Evolutionary conservation across 2,329 filamentous ascomycete genomes (phyloP).

Genomic region (Neobulgaria alba): DNA sequence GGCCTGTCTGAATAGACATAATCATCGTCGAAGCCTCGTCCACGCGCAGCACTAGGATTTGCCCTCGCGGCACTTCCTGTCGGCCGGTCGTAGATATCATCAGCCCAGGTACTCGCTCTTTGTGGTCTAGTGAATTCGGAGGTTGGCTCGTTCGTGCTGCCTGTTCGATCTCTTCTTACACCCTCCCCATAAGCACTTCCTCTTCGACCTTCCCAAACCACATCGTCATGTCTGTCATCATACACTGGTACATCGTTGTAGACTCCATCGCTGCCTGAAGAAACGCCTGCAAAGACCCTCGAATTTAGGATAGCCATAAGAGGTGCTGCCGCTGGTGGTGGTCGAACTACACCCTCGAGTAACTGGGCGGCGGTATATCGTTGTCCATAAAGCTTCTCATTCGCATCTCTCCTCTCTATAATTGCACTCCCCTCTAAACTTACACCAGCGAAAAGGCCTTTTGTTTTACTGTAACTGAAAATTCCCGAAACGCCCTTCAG

Average conservation of each 20-base stretch:
- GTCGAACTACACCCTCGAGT: slow-evolving; percentile 65
- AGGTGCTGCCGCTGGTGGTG: slow-evolving; percentile 74
- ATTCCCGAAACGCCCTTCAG: slow-evolving; percentile 82
- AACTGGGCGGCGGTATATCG: slow-evolving; percentile 75
- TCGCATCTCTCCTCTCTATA: slow-evolving; percentile 91
- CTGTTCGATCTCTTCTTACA: slow-evolving; percentile 40
- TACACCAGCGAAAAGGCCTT: slow-evolving; percentile 92
- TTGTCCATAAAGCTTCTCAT: slow-evolving; percentile 88
- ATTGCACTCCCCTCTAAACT: slow-evolving; percentile 88
- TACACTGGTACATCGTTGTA: slow-evolving; percentile 94
- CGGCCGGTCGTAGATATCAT: slow-evolving; percentile 62
- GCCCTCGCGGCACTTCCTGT: slow-evolving; percentile 24
- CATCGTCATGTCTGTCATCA: slow-evolving; percentile 71
- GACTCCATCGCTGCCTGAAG: slow-evolving; percentile 51
- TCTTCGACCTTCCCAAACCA: slow-evolving; percentile 71
- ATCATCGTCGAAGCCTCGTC: slow-evolving; percentile 30
- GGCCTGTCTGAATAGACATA: slow-evolving; percentile 47
- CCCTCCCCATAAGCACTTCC: slow-evolving; percentile 66
- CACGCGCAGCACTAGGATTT: slow-evolving; percentile 10
- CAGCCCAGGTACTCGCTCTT: slow-evolving; percentile 64
- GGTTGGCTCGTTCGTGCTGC: slow-evolving; percentile 32
- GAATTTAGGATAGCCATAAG: slow-evolving; percentile 81
- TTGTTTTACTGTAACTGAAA: slow-evolving; percentile 97
- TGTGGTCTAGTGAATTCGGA: slow-evolving; percentile 45
- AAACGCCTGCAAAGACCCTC: slow-evolving; percentile 67